Evolutionary conservation across 768 basidiomycete species (phyloP), one percentile per base, ranked within the genome.

Genomic region (Russula emetica): DNA sequence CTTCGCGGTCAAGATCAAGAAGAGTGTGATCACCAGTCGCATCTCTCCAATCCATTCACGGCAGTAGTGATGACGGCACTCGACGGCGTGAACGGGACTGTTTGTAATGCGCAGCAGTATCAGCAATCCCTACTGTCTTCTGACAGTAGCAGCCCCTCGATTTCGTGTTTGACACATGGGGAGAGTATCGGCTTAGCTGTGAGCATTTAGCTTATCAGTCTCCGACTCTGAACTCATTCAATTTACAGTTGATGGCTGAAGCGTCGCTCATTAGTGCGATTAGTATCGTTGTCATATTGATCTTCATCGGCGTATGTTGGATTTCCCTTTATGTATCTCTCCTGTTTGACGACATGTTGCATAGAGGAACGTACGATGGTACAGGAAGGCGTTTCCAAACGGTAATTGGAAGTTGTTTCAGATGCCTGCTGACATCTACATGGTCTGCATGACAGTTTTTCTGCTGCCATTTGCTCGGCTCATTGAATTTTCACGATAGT

Each of bases 181-280:
- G 66, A 78, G 45, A 74, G 71, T 58, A 77, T 78, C 56, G 77
- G 75, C 4, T 67, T 78, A 40, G 74, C 75, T 14, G 77, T 78
- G 55, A 44, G 67, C n/a, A 30, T n/a, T 16, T 9, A 58, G 28
- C 28, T 65, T 24, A 8, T 32, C 34, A 53, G 42, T 50, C 56
- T 45, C 28, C 14, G n/a, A 20, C 38, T 56, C 54, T 54, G 11
- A 50, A 22, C 34, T 56, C 36, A 42, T 34, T 47, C 38, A 47
- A 20, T 38, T 6, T 24, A 42, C 57, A 79, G 78, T 51, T 78
- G 34, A 71, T 74, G 3, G 68, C 74, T 14, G 74, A 76, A 62
- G 69, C 76, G 6, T 76, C 74, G n/a, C 24, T 61, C 26, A 13
- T 68, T 22, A 58, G 55, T 11, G n/a, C n/a, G n/a, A n/a, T n/a